Percentiles rank a stretch among this genome's conserved stretches.
phyloP scores from a whole-genome alignment of 805 yeast species.

The Pichia cephalocereana region DNA sequence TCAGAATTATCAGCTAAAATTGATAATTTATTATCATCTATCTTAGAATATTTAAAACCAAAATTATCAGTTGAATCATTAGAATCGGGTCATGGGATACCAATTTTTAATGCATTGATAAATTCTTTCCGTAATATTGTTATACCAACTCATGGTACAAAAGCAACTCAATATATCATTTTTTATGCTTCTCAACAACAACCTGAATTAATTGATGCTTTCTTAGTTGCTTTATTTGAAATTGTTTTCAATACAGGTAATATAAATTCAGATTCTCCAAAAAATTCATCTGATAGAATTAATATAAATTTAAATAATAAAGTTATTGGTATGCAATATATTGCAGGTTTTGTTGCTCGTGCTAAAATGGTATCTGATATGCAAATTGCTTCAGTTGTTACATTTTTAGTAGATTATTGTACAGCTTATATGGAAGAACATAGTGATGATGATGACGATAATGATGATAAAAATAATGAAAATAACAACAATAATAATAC shows the following conservation, averaged over 20 bases:
- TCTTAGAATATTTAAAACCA: conserved; percentile 42
- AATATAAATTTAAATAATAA: conserved; percentile 25
- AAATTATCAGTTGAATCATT: conserved; percentile 43
- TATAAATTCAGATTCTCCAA: neutral
- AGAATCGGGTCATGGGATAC: conserved; percentile 54
- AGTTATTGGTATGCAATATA: conserved; percentile 84
- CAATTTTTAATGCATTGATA: conserved; percentile 62
- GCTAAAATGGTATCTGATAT: conserved; percentile 61
- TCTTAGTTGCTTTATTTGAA: conserved; percentile 71
- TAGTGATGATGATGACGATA: conserved; percentile 70
- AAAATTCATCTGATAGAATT: neutral
- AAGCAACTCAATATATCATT: conserved; percentile 75
- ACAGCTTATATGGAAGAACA: conserved; percentile 74
- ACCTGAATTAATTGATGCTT: conserved; percentile 77
- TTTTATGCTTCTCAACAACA: conserved; percentile 77
- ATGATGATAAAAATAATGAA: conserved; percentile 13
- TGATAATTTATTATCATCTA: conserved; percentile 54
- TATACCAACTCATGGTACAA: conserved; percentile 86
- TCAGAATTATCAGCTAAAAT: conserved; percentile 55
- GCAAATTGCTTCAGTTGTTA: conserved; percentile 75
- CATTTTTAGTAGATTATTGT: conserved; percentile 77
- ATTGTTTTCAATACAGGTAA: conserved; percentile 53
- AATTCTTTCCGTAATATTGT: conserved; percentile 74
- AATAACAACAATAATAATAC: neutral
- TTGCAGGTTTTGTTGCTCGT: conserved; percentile 84